These are phyloP conservation scores for Aspergillus alliaceus DNA, from an alignment of 2,329 filamentous ascomycete species.

Conservation along the genomic window DNA sequence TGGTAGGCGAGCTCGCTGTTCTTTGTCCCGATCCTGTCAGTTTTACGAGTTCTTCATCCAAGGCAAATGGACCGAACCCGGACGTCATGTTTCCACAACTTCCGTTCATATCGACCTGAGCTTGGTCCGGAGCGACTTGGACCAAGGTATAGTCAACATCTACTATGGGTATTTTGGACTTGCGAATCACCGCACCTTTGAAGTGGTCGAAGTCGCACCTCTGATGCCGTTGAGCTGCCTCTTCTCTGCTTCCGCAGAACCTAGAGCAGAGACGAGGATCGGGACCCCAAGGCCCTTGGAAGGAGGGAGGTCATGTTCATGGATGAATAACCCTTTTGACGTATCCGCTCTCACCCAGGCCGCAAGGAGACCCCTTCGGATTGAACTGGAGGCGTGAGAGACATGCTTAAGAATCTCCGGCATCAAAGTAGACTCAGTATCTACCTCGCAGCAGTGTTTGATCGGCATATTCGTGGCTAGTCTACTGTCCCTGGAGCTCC, in stretches of 20 bases:
- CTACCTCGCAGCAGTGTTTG: no score
- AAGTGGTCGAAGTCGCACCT: constrained; percentile 64
- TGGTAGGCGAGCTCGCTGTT: constrained; percentile 8
- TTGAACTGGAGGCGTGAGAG: not conserved
- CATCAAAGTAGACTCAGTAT: not conserved
- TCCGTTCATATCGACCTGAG: constrained; percentile 60
- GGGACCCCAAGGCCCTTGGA: constrained; percentile 26
- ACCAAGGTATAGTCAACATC: constrained; percentile 71
- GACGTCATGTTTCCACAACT: constrained; percentile 72
- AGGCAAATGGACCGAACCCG: constrained; percentile 62
- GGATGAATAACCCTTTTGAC: constrained; percentile 43
- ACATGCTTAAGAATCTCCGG: not conserved
- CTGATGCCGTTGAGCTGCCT: constrained; percentile 70
- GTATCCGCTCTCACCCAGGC: constrained; percentile 43
- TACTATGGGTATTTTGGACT: constrained; percentile 43
- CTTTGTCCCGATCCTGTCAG: constrained; percentile 19
- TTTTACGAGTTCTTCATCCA: constrained; percentile 54
- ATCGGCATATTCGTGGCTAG: no score
- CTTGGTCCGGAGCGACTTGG: constrained; percentile 62
- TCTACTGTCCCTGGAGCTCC: not conserved
- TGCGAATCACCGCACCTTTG: constrained; percentile 67
- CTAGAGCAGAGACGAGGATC: constrained; percentile 34
- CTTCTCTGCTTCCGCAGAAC: constrained; percentile 26
- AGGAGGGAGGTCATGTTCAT: constrained; percentile 31
- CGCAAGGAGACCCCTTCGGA: constrained; percentile 25